Evolutionary conservation across 352 stramenopile genomes (phyloP), one percentile per base, ranked within the genome.

Genomic region (Globisporangium iwayamae): DNA sequence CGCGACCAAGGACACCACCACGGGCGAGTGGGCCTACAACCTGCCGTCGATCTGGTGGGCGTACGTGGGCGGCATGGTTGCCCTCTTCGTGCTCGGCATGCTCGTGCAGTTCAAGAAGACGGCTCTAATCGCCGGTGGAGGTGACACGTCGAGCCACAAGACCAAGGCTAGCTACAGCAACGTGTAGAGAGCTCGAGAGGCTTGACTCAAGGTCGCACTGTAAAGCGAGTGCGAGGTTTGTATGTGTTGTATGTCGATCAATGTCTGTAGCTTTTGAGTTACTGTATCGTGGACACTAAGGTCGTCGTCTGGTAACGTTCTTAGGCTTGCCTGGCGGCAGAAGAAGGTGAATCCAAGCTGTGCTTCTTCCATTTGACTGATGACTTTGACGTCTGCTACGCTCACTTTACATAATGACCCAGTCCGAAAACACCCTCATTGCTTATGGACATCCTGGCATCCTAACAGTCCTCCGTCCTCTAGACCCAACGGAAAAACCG

Each of bases 91-190:
- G 20, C 50, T 83, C 11, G 74, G 78, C 3, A 55, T 83, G 18
- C n/a, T 76, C 34, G 71, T 89, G 56, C 78, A 89, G 69, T 75
- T 87, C 69, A 76, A 75, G 67, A 83, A 80, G 65, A 86, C 79
- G 51, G 57, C 47, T 58, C 38, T 56, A 30, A 32, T 56, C 13
- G 48, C 28, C 6, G 36, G 34, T 14, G 22, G 20, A 3, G 20
- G 34, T 6, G 22, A 51, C 39, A 30, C 55, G 2, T 50, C 28
- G 10, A 43, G 38, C 36, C 47, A 50, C 39, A 53, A 52, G 25
- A 18, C 43, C 30, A 34, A 43, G 18, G 47, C n/a, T 32, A 34
- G 43, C 56, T 54, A 62, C 45, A 54, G 28, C 18, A 43, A 62
- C 41, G 56, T 41, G 10, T 62, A 54, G 32, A 18, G 11, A 34